Evolutionary conservation across 2,329 filamentous ascomycete species (phyloP).

Genomic region (Seiridium cupressi): DNA sequence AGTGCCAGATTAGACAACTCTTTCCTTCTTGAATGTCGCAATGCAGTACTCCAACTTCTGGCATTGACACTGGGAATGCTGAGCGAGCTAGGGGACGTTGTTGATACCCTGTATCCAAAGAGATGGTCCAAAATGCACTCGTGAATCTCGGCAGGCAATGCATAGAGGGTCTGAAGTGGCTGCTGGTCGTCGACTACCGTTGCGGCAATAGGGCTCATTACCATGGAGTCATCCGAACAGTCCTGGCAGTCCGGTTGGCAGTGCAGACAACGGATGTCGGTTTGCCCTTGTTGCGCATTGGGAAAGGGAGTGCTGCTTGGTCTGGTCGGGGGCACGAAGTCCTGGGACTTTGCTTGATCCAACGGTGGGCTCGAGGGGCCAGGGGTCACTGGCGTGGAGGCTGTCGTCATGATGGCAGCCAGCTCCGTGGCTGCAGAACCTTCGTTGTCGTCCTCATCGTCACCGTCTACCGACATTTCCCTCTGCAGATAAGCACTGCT

Average conservation of each 20-base stretch:
- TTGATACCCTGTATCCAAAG: slow-evolving; percentile 66
- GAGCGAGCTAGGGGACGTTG: slow-evolving; percentile 54
- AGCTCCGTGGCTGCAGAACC: slow-evolving; percentile 40
- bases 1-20: slow-evolving; percentile 66
- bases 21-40: slow-evolving; percentile 65
- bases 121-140: slow-evolving; percentile 70
- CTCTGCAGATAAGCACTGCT: slow-evolving; percentile 23
- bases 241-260: slow-evolving; percentile 33
- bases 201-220: slow-evolving; percentile 21
- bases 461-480: slow-evolving; percentile 21
- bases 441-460: slow-evolving; percentile 31
- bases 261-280: slow-evolving; percentile 38
- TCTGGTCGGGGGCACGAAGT: slow-evolving; percentile 49
- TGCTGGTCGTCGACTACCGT: slow-evolving; percentile 23
- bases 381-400: slow-evolving; percentile 55
- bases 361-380: slow-evolving; percentile 51
- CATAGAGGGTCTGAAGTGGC: slow-evolving; percentile 38
- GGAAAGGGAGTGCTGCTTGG: slow-evolving; percentile 62
- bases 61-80: slow-evolving; percentile 49
- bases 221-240: slow-evolving; percentile 21
- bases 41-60: slow-evolving; percentile 61
- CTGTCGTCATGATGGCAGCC: slow-evolving; percentile 42
- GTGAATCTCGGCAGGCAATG: slow-evolving; percentile 69
- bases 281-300: slow-evolving; percentile 48
- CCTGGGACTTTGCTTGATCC: slow-evolving; percentile 43